These are phyloP conservation scores for Paecilomyces dactylethromorphus DNA, from an alignment of 2,329 filamentous ascomycete genomes.

Conservation along the genomic window DNA sequence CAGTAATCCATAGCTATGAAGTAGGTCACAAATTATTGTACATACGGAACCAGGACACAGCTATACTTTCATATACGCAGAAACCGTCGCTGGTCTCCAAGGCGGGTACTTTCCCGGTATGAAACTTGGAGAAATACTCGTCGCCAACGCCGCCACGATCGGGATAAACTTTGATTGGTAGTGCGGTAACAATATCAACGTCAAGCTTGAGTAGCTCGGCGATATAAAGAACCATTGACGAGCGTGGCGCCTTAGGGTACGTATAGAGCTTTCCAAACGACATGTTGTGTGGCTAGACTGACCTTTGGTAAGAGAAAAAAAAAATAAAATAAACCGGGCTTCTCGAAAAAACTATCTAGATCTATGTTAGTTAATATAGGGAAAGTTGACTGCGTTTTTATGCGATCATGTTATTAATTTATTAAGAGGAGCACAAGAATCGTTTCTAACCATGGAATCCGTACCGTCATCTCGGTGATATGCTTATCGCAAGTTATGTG, in stretches of 20 bases:
- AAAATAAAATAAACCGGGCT: no score
- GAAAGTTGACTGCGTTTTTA: no score
- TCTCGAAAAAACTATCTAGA: no score
- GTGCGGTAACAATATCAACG: neutral
- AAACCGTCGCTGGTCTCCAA: neutral
- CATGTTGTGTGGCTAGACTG: neutral
- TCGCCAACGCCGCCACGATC: constrained; percentile 1
- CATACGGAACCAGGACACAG: constrained; percentile 1
- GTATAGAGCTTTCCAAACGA: constrained; percentile 1
- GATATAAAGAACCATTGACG: neutral
- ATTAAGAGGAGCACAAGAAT: no score
- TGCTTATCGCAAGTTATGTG: no score
- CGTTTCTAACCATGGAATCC: no score
- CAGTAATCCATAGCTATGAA: neutral
- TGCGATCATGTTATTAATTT: no score
- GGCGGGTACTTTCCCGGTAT: neutral
- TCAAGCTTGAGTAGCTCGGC: neutral
- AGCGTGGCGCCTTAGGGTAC: constrained; percentile 1
- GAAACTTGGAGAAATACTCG: constrained; percentile 1
- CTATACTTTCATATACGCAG: constrained; percentile 1
- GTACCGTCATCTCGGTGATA: no score
- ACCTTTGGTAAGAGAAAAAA: no score
- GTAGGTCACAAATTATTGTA: neutral
- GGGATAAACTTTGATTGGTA: constrained; percentile 1
- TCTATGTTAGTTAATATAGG: no score